Percentiles rank a stretch among this genome's conserved stretches.
Conservation (phyloP, 2,329 filamentous ascomycete genomes). For the Sarocladiaceae sp. region DNA sequence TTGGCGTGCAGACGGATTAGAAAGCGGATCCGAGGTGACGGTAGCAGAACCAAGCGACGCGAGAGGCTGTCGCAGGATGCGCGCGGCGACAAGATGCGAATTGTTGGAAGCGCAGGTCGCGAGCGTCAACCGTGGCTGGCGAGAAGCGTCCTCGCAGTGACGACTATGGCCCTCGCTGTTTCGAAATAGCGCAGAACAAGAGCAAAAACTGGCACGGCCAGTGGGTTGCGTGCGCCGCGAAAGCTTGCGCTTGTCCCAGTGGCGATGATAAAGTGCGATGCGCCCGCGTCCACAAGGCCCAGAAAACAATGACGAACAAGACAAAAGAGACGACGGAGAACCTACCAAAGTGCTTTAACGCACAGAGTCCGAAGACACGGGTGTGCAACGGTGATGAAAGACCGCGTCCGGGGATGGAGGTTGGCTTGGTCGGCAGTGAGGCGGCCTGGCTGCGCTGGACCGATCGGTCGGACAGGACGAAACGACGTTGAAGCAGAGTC, state of each 20-base stretch:
- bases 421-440: constrained; percentile 2
- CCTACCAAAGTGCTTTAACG: background rate
- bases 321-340: background rate
- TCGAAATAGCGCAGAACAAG: too few relatives aligned
- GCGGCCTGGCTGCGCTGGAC: constrained; percentile 1
- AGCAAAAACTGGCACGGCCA: too few relatives aligned
- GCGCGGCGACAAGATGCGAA: too few relatives aligned
- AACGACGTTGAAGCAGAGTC: constrained; percentile 3
- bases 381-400: constrained; percentile 3
- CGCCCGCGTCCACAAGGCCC: too few relatives aligned
- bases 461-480: background rate
- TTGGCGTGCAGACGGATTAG: constrained; percentile 6
- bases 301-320: background rate
- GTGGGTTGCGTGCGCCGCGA: too few relatives aligned
- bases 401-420: background rate
- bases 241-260: too few relatives aligned
- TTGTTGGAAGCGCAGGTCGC: too few relatives aligned
- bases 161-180: too few relatives aligned
- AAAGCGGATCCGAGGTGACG: constrained; percentile 7
- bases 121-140: too few relatives aligned
- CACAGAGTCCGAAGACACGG: background rate
- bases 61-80: too few relatives aligned
- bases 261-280: too few relatives aligned
- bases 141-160: too few relatives aligned
- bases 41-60: background rate